These are phyloP conservation scores for Endothia cerciana DNA, from an alignment of 2,329 filamentous ascomycete genomes.

Conservation along the genomic window DNA sequence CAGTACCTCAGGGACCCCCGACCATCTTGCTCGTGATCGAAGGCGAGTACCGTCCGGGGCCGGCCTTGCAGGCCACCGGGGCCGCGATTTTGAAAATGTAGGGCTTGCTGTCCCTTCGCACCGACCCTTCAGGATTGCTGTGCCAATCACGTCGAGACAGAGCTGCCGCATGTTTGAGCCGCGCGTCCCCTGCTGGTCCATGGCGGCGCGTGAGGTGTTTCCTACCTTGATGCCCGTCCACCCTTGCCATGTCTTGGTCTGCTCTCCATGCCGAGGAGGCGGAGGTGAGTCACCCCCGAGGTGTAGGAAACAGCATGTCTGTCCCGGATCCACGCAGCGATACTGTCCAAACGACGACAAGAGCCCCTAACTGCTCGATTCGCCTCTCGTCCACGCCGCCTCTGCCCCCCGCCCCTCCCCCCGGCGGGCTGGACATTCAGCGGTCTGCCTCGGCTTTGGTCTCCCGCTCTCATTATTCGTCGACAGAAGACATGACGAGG, in stretches of 20 bases:
- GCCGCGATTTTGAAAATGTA: too few species aligned
- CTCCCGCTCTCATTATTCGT: too few species aligned
- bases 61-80: background rate
- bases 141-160: background rate
- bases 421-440: too few species aligned
- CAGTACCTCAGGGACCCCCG: background rate
- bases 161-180: background rate
- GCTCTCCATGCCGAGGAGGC: background rate
- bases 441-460: too few species aligned
- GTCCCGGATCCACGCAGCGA: background rate
- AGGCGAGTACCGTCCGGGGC: background rate
- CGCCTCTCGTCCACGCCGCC: background rate
- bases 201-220: background rate
- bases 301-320: background rate
- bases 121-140: background rate
- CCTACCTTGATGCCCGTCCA: background rate
- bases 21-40: background rate
- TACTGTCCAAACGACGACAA: background rate
- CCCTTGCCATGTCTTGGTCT: background rate
- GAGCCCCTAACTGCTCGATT: background rate
- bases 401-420: too few species aligned
- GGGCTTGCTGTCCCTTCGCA: background rate
- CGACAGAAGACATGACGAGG: background rate
- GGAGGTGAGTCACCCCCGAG: background rate
- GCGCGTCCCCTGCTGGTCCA: background rate